Evolutionary conservation across 495 filamentous ascomycete species (phyloP), one percentile per base, ranked within the genome.

Genomic region (Lichina pygmaea): DNA sequence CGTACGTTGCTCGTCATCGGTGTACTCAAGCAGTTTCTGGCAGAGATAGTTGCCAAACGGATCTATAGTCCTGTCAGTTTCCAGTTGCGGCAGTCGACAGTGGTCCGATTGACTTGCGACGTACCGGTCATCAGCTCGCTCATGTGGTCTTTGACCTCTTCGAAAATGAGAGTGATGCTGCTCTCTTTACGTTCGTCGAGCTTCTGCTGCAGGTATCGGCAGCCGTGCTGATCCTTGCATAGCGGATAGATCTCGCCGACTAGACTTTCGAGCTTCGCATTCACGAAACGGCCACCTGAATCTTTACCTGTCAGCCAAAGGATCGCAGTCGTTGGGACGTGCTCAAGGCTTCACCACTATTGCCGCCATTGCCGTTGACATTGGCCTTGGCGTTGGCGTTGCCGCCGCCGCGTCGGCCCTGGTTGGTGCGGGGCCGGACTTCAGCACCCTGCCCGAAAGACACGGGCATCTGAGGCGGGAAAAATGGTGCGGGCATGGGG

Each of bases 41-140:
- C 83, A 92, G 41, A 97, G 73, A 53, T 97, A 97, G 60, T 97
- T 97, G 48, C 89, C 89, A 55, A 97, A 95, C 5, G 86, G 89
- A 65, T 97, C 86, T 74, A 46, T 41, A 33, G 15, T 24, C 11
- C 48, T 55, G 52, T 48, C 43, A 48, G 37, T 46, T 15, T 16
- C 8, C 16, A 1, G 10, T 34, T 11, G 38, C 6, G 37, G n/a
- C 8, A 8, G 17, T 8, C 5, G 40, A 13, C 12, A 36, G 9
- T 33, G 30, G 42, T 3, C 16, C 16, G 30, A 11, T 39, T 39
- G 36, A 39, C 10, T 12, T 12, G 9, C 24, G 33, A 54, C 66
- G 48, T 60, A 76, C 72, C 73, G 41, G 82, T 94, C 89, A 97
- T 97, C 49, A 97, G 66, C 65, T 95, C 89, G 45, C 86, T 73